Evolutionary conservation across 768 basidiomycete genomes (phyloP).

Genomic region (Leccinum obscurum): DNA sequence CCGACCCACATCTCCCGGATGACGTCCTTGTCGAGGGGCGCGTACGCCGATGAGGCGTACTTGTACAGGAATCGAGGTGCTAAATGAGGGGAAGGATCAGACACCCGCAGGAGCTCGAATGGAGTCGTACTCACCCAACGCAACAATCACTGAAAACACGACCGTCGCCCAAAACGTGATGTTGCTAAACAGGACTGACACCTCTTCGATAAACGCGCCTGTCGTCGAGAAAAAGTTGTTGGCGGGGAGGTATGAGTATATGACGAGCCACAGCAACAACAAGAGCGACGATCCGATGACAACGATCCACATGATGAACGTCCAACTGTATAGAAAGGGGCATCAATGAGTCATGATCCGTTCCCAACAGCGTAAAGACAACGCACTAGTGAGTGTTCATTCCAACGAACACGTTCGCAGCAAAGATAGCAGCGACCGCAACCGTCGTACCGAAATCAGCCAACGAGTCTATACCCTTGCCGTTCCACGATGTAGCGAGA

Average conservation of each 20-base stretch:
- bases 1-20: conserved; percentile 89
- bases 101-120: neutral
- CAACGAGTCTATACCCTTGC: conserved; percentile 73
- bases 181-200: conserved; percentile 70
- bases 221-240: conserved; percentile 73
- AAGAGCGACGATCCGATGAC: conserved; percentile 78
- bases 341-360: conserved; percentile 3
- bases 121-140: conserved; percentile 55
- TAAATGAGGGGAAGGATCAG: conserved; percentile 31
- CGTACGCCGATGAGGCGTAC: conserved; percentile 67
- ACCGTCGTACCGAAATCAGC: conserved; percentile 93
- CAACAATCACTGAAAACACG: conserved; percentile 63
- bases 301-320: conserved; percentile 80
- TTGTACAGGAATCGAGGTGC: conserved; percentile 84
- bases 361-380: conserved; percentile 8
- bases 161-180: conserved; percentile 85
- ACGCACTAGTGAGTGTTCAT: conserved; percentile 88
- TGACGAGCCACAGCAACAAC: conserved; percentile 83
- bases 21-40: conserved; percentile 85
- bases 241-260: conserved; percentile 81
- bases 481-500: conserved; percentile 70
- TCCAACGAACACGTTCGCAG: conserved; percentile 89
- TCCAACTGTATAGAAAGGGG: no score
- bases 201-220: conserved; percentile 71
- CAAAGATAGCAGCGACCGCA: conserved; percentile 80